Base-by-base conservation (phyloP, 1,284 basidiomycete genomes). In the Flammula alnicola region DNA sequence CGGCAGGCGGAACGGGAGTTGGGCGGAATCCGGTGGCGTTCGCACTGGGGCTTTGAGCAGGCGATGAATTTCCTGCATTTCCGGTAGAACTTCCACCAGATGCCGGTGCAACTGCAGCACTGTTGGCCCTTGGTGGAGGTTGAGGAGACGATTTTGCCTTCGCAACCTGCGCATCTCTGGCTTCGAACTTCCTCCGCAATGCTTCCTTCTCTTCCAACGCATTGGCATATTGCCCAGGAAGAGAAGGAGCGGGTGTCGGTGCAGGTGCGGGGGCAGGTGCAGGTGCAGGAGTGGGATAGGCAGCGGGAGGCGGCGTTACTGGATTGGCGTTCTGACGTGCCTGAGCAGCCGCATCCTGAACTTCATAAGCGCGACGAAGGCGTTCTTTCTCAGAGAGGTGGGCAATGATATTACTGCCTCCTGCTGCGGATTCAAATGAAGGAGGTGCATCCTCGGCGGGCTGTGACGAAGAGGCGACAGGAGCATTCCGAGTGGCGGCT, bases 361-460 rank as follows among this genome's bases (percentile, higher is more conserved):
- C 82, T 56, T 86, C 88, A 54, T 80, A 84, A n/a, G 71, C 74
- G 23, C 75, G 67, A 45, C 78, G 72, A 27, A 83, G 59, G 5
- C 75, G 63, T 58, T 83, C 80, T 63, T 84, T 84, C 57, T 81
- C 79, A 10, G 72, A 67, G 12, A 74, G 58, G 38, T 65, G 65
- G 0, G 70, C 66, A 35, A 66, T 61, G 19, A 68, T 79, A 51
- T 76, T 73, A 35, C 65, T 55, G 40, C 72, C 58, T 30, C 71
- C 61, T 29, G 65, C 60, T 35, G 65, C 64, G 8, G 68, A 54
- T 5, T 79, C 76, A 44, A 80, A 80, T 3, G 81, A 74, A 7
- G 82, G 81, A 7, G 80, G 66, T 39, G 73, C 73, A 31, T 65
- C 65, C n/a, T 47, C 46, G n/a, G 59, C 47, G 36, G 66, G 57